Conservation (phyloP, 192 early-diverging fungal genomes). For the Backusella sp. region DNA sequence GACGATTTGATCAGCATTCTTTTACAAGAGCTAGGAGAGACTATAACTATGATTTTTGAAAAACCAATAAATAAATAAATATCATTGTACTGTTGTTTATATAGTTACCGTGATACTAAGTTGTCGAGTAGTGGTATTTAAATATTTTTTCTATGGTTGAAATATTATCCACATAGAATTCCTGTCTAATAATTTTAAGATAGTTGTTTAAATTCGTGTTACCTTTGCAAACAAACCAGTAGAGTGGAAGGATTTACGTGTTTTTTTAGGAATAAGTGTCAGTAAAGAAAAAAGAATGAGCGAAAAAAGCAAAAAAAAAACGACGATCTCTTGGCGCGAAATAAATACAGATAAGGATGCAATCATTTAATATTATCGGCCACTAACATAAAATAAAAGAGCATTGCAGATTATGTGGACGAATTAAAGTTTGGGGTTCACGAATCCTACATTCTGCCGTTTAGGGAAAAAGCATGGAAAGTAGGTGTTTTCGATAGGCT, state of each 20-base stretch:
- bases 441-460: neutral
- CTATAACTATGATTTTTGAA: neutral
- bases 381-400: neutral
- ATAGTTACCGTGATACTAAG: neutral
- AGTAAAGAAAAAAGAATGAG: neutral
- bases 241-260: neutral
- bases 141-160: neutral
- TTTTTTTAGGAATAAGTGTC: neutral
- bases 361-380: neutral
- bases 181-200: neutral
- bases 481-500: neutral
- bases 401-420: neutral
- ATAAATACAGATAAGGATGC: neutral
- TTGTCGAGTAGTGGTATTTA: neutral
- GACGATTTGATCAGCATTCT: neutral
- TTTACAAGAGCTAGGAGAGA: neutral
- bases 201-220: neutral
- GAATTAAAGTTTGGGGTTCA: slow-evolving; percentile 3
- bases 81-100: neutral
- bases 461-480: neutral
- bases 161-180: neutral
- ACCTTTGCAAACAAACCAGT: neutral
- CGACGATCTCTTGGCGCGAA: neutral
- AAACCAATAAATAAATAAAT: neutral
- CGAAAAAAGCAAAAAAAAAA: neutral